Conservation (phyloP, 2,329 filamentous ascomycete species). For the Emergomyces pasteurianus region DNA sequence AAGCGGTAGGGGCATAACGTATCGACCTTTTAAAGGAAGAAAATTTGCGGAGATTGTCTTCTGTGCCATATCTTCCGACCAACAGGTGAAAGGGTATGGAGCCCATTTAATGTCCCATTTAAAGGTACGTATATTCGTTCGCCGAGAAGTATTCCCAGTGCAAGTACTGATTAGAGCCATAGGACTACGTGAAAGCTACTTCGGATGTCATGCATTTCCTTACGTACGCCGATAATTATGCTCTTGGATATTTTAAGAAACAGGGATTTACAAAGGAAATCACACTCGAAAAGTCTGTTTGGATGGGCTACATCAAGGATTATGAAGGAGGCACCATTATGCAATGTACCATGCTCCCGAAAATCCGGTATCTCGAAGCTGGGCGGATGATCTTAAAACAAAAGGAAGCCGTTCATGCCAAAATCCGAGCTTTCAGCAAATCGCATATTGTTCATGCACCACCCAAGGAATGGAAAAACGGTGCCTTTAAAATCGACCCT, state of each 20-base stretch:
- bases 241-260: constrained; percentile 98
- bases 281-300: constrained; percentile 73
- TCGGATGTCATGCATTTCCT: constrained; percentile 97
- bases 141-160: not conserved
- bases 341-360: constrained; percentile 96
- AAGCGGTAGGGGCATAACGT: constrained; percentile 72
- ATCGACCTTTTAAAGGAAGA: constrained; percentile 81
- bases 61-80: constrained; percentile 92
- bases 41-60: constrained; percentile 98
- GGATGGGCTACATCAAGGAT: constrained; percentile 99
- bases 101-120: constrained; percentile 96
- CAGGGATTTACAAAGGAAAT: constrained; percentile 99
- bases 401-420: constrained; percentile 87
- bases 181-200: constrained; percentile 91
- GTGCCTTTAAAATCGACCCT: constrained; percentile 65
- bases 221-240: constrained; percentile 97
- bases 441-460: constrained; percentile 78
- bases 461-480: constrained; percentile 74
- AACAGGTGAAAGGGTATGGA: constrained; percentile 97
- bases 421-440: constrained; percentile 83
- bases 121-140: constrained; percentile 44
- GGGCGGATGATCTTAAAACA: constrained; percentile 94
- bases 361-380: constrained; percentile 84
- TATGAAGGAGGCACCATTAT: constrained; percentile 98
- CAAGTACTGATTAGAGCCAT: constrained; percentile 9